Evolutionary conservation across 2,329 filamentous ascomycete species (phyloP), one percentile per base, ranked within the genome.

Genomic region (Chrysoporthe puriensis): DNA sequence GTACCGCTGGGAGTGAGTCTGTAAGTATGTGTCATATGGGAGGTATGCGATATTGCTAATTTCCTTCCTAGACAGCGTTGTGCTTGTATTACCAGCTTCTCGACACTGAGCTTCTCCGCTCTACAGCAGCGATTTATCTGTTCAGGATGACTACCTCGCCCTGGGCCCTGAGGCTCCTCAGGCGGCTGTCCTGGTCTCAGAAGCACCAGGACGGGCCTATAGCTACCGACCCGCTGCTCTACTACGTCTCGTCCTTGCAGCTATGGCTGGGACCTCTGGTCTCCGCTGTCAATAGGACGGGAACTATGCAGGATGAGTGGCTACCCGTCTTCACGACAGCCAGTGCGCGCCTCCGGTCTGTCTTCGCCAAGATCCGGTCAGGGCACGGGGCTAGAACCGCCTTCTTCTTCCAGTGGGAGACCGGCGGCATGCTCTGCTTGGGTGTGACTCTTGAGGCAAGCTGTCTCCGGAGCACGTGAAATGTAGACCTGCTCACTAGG

Each of bases 321-420:
- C 26, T 64, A 4, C 62, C 62, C 16, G 26, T 44, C n/a, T 64
- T 64, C 4, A n/a, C 50, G 3, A 57, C 6, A 11, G 62, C 62
- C 50, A 64, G 62, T 40, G 21, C 48, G 3, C 62, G 57, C 21
- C 50, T 64, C 2, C 62, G 62, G 4, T n/a, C 40, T 13, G 52
- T 58, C 34, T 64, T 64, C 21, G 32, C 48, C 40, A 21, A 9
- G 50, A 42, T 64, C 36, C n/a, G 50, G 32, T 58, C 50, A 16
- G 36, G 34, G 21, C 48, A 58, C 11, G n/a, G 50, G 4, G n/a
- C 52, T 40, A 64, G 57, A 11, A n/a, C 62, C 11, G 62, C n/a
- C 42, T 58, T 64, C 50, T 16, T 64, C 16, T 48, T 57, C 16
- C 48, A 64, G 4, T 64, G 62, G 62, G 62, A 64, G 36, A 64